Percentiles rank a stretch among this genome's conserved stretches.
Evolutionary conservation across 2,329 filamentous ascomycete genomes (phyloP).

Genomic region (Aspergillus costaricaensis): DNA sequence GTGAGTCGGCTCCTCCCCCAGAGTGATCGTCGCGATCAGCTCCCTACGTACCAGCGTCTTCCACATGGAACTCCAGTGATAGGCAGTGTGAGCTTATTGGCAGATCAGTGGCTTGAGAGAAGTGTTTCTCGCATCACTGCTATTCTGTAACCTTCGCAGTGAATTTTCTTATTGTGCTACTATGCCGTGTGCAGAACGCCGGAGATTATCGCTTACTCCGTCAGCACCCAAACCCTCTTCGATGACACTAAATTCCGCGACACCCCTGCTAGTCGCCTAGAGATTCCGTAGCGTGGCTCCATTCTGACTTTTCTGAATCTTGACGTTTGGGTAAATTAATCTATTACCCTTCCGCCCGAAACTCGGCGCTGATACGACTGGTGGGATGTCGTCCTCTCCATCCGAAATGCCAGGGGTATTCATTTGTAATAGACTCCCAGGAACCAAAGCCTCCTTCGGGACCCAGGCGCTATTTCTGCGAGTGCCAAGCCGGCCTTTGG

Average conservation of each 20-base stretch:
- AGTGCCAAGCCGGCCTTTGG: not conserved
- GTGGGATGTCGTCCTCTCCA: not conserved
- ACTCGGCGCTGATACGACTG: not conserved
- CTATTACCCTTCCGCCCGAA: not conserved
- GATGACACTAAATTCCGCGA: not conserved
- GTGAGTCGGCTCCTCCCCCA: not conserved
- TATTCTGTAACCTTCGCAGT: no score
- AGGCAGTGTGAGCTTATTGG: no score
- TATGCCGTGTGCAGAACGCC: not conserved
- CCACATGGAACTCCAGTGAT: not conserved
- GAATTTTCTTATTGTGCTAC: no score
- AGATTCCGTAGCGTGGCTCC: not conserved
- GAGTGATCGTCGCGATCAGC: constrained; percentile 2
- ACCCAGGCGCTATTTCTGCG: not conserved
- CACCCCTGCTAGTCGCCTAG: not conserved
- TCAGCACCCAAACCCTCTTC: not conserved
- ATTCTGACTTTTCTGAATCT: not conserved
- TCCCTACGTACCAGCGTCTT: not conserved
- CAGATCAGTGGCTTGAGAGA: no score
- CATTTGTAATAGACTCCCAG: not conserved
- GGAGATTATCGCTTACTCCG: not conserved
- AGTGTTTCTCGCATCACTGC: no score
- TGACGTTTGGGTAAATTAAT: not conserved
- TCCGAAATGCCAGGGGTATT: not conserved
- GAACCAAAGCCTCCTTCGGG: not conserved